These are phyloP conservation scores for Blastocystis hominis DNA, from an alignment of 352 stramenopile genomes.

Conservation along the genomic window DNA sequence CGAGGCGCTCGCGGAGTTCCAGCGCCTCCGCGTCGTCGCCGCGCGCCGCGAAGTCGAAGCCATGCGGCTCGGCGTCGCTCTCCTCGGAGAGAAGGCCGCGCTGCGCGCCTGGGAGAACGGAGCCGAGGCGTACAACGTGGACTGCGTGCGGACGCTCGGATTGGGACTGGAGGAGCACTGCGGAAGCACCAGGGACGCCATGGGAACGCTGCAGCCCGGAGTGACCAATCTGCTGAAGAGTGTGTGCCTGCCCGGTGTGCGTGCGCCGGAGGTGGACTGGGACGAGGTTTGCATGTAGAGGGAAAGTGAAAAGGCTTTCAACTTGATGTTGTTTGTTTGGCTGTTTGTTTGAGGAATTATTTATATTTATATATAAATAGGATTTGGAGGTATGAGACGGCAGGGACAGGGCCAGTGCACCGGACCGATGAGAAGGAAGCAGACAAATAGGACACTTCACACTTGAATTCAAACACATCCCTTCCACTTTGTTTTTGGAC, in stretches of 20 bases:
- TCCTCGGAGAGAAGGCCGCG: conserved; percentile 9
- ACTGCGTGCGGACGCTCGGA: neutral
- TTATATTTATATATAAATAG: neutral
- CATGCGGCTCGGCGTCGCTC: conserved; percentile 5
- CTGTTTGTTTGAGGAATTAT: neutral
- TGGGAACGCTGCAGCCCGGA: neutral
- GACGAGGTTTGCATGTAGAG: neutral
- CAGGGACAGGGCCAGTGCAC: neutral
- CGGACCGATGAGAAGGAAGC: neutral
- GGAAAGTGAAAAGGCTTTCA: too few relatives aligned
- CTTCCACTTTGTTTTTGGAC: too few relatives aligned
- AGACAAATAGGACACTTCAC: too few relatives aligned
- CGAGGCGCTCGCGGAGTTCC: neutral
- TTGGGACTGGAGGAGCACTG: neutral
- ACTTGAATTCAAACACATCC: too few relatives aligned
- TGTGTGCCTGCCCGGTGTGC: neutral
- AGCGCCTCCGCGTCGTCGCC: neutral
- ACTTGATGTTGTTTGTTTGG: neutral
- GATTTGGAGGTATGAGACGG: neutral
- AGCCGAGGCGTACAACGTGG: neutral
- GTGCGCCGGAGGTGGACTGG: neutral
- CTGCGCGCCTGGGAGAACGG: neutral
- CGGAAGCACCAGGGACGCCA: neutral
- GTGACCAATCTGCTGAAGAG: neutral
- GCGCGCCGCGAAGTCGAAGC: conserved; percentile 11